Conservation (phyloP, 495 filamentous ascomycete genomes). For the Clavariopsis aquatica region DNA sequence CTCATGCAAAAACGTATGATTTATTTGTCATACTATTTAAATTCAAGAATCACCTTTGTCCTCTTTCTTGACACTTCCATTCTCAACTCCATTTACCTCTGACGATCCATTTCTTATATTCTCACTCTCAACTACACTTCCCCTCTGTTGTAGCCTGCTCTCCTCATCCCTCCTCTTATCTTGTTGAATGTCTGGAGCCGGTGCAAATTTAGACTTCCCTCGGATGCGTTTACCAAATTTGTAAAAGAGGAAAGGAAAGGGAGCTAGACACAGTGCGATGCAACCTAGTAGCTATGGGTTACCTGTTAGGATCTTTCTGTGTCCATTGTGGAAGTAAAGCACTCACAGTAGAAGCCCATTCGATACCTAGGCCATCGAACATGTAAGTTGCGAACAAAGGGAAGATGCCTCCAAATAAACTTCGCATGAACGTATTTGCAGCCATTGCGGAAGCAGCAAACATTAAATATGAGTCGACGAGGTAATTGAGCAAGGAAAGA, state of each 20-base stretch:
- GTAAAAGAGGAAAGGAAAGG: conserved; percentile 32
- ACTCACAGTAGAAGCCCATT: conserved; percentile 33
- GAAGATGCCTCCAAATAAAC: conserved; percentile 39
- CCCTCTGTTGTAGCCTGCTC: neutral
- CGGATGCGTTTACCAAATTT: conserved; percentile 27
- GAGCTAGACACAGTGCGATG: conserved; percentile 11
- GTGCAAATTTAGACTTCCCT: conserved; percentile 12
- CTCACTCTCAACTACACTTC: neutral
- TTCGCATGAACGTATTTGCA: conserved; percentile 45
- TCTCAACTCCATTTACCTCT: neutral
- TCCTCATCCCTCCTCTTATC: conserved; percentile 31
- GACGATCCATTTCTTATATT: neutral
- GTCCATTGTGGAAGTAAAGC: neutral
- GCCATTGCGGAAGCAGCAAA: conserved; percentile 43
- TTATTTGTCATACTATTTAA: too few species aligned
- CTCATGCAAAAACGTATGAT: too few species aligned
- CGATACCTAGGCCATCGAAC: conserved; percentile 35
- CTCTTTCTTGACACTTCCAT: neutral
- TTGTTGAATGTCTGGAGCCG: conserved; percentile 25
- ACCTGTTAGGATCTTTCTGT: neutral
- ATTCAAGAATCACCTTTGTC: neutral
- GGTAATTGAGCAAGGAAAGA: conserved; percentile 31
- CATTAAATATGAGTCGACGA: conserved; percentile 37
- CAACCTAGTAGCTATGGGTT: conserved; percentile 22
- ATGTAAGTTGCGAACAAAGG: conserved; percentile 45